Evolutionary conservation across 2,329 filamentous ascomycete species (phyloP).

Genomic region (Ophiostoma sp.): DNA sequence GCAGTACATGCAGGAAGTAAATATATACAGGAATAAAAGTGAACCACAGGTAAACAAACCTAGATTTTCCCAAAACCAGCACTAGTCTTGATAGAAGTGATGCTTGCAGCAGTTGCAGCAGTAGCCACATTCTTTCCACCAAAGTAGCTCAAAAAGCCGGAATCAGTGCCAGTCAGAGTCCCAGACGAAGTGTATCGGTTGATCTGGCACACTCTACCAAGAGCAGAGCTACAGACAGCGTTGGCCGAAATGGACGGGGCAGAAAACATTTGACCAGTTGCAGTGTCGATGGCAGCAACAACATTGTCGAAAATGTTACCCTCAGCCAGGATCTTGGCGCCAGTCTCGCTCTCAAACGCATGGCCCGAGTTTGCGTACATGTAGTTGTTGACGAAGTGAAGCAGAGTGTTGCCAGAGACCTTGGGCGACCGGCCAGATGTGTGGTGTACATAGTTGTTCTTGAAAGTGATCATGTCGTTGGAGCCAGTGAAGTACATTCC

Average conservation of each 20-base stretch:
- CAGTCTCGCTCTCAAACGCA: constrained; percentile 4
- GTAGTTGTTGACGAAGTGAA: constrained; percentile 12
- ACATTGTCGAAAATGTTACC: constrained; percentile 9
- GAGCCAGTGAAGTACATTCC: constrained; percentile 10
- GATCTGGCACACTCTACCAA: constrained; percentile 8
- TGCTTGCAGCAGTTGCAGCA: background rate
- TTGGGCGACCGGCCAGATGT: constrained; percentile 3
- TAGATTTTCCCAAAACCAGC: constrained; percentile 3
- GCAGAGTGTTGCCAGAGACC: constrained; percentile 2
- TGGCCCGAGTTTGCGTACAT: background rate
- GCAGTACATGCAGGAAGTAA: background rate
- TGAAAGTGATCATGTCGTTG: constrained; percentile 12
- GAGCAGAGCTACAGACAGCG: background rate
- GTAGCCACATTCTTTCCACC: background rate
- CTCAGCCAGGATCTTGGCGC: background rate
- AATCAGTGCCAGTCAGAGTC: background rate
- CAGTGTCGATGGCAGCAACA: background rate
- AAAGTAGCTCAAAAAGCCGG: constrained; percentile 10
- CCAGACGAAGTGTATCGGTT: constrained; percentile 4
- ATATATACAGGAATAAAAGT: background rate
- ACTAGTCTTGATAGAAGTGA: background rate
- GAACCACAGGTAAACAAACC: background rate
- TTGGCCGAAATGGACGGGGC: background rate
- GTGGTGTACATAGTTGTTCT: constrained; percentile 13
- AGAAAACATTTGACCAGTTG: constrained; percentile 3